Base-by-base conservation (phyloP, 2,329 filamentous ascomycete species). In the Pseudogymnoascus sp. region DNA sequence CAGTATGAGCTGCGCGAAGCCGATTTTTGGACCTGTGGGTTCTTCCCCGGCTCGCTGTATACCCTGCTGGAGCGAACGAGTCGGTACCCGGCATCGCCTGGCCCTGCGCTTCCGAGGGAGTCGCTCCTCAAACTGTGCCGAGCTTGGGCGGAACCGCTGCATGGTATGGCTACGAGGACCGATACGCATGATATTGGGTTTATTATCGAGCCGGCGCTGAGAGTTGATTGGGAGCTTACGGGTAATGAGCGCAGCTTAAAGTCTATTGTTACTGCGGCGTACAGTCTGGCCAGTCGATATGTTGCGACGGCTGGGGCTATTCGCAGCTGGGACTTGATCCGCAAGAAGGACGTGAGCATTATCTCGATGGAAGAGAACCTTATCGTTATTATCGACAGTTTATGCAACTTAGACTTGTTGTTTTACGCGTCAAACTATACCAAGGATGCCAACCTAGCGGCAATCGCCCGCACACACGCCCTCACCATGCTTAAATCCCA, bases 131-230 rank as follows among this genome's bases (percentile, higher is more conserved):
- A 27, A 0, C 60, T 74, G 2, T 71, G 73, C 59, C 55, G 61
- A 15, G 63, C 62, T 13, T 77, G 74, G 75, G 60, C 73, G 12
- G 68, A 68, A 29, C 74, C 75, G 1, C 64, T 78, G 0, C 73
- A 77, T 58, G 65, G 58, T 13, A 77, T 77, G 71, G 68, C 74
- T 7, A 69, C 63, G 63, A 75, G 78, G 31, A 81, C 74, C 3
- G 78, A 82, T 61, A 83, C 80, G 0, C 81, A 83, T 62, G 81
- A 83, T 42, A 75, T 84, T 63, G 79, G 80, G 0, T 84, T 84
- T 65, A 83, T 84, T 27, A 75, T 82, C 4, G 75, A 78, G 59
- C 80, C 80, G 0, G 76, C 78, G 1, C 67, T 81, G 0, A 74
- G 75, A 21, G 72, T 75, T 29, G 76, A 80, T 29, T 83, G 76